A percentile compares a stretch with the other conserved stretches of the same genome.
phyloP scores from a whole-genome alignment of 768 basidiomycete species.

The Mycena galericulata region DNA sequence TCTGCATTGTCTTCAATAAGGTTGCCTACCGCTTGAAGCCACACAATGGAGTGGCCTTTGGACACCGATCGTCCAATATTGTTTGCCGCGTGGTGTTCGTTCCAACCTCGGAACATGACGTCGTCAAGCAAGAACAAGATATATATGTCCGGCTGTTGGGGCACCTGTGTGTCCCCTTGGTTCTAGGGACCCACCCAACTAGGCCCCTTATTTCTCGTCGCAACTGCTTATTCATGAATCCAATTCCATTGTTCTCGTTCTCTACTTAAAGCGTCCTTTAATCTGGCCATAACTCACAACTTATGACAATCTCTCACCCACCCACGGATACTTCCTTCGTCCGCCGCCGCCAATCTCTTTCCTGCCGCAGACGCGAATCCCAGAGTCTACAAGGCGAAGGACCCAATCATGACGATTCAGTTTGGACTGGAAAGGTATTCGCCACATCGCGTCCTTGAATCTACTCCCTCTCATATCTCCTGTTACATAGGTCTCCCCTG shows the following conservation, averaged over 20 bases:
- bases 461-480: background rate
- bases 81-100: too few species aligned
- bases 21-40: background rate
- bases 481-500: conserved; percentile 7
- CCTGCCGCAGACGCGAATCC: conserved; percentile 8
- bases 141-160: background rate
- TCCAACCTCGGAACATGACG: conserved; percentile 23
- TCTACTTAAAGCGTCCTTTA: conserved; percentile 28
- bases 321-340: conserved; percentile 8
- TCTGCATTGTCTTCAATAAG: background rate
- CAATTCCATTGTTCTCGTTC: conserved; percentile 19
- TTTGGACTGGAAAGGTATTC: conserved; percentile 12
- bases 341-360: conserved; percentile 10
- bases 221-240: conserved; percentile 19
- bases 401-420: background rate
- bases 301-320: conserved; percentile 17
- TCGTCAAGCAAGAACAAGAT: conserved; percentile 23
- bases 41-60: too few species aligned
- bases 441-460: background rate
- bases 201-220: conserved; percentile 3
- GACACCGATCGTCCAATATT: background rate
- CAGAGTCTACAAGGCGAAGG: background rate
- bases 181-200: conserved; percentile 31
- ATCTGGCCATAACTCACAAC: conserved; percentile 24
- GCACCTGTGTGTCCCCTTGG: conserved; percentile 6